A percentile compares a stretch with the other conserved stretches of the same genome.
phyloP scores from a whole-genome alignment of 108 stramenopile species.

The Fistulifera pelliculosa region DNA sequence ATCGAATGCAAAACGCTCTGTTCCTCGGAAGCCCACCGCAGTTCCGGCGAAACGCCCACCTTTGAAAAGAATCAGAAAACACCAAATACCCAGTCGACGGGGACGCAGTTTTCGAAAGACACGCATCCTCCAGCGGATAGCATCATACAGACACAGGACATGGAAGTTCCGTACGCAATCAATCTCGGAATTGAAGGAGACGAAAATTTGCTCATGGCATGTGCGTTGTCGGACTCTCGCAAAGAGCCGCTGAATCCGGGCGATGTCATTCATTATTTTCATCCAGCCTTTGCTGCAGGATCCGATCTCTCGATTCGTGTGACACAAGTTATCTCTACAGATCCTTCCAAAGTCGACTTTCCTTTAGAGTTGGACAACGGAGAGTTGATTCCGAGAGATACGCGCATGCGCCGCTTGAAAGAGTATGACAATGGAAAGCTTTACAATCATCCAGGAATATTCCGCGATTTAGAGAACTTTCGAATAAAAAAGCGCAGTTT shows the following conservation, averaged over 20 bases:
- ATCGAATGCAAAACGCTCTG: too few species aligned
- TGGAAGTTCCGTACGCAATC: slow-evolving; percentile 19
- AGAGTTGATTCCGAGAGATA: slow-evolving; percentile 38
- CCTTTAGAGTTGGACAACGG: slow-evolving; percentile 40
- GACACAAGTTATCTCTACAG: slow-evolving; percentile 39
- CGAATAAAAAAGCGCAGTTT: slow-evolving; percentile 2
- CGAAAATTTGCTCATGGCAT: too few species aligned
- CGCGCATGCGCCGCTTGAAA: slow-evolving; percentile 40
- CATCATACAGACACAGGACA: background rate
- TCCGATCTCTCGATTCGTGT: slow-evolving; percentile 30
- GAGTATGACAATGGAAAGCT: slow-evolving; percentile 29
- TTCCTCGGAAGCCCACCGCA: too few species aligned
- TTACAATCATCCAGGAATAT: slow-evolving; percentile 36
- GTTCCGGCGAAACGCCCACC: too few species aligned
- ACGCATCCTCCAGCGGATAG: too few species aligned
- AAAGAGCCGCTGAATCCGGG: slow-evolving; percentile 62
- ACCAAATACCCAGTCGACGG: too few species aligned
- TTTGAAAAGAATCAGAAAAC: too few species aligned
- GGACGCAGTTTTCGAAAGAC: too few species aligned
- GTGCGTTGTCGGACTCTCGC: background rate
- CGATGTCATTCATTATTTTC: slow-evolving; percentile 56
- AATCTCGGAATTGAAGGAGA: slow-evolving; percentile 6
- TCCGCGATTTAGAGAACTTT: slow-evolving; percentile 3
- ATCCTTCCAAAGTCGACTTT: slow-evolving; percentile 20
- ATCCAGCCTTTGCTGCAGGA: slow-evolving; percentile 50